A percentile compares a stretch with the other conserved stretches of the same genome.
These are phyloP conservation scores for Meyerozyma guilliermondii DNA, from an alignment of 1,139 yeast species.

Conservation along the genomic window DNA sequence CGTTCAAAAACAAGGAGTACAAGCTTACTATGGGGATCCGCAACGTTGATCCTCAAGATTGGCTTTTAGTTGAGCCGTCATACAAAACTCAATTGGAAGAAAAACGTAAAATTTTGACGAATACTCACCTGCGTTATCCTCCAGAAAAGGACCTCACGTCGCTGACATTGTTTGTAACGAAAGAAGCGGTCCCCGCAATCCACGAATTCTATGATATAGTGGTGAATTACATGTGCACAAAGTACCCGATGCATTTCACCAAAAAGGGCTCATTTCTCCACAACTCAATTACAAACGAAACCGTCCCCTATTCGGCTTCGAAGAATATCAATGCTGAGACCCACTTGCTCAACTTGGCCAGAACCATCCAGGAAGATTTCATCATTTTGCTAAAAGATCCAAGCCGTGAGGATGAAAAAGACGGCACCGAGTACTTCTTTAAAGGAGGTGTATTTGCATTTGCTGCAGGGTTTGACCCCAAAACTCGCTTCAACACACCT, in stretches of 20 bases:
- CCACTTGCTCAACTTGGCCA: slow-evolving; percentile 38
- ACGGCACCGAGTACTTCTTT: slow-evolving; percentile 53
- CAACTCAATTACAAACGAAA: slow-evolving; percentile 39
- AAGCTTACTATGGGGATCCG: slow-evolving; percentile 67
- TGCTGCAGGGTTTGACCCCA: slow-evolving; percentile 74
- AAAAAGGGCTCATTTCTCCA: slow-evolving; percentile 23
- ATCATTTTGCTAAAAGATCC: slow-evolving; percentile 52
- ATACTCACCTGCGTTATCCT: slow-evolving; percentile 34
- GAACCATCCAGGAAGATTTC: slow-evolving; percentile 65
- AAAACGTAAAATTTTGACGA: slow-evolving; percentile 36
- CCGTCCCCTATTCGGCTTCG: slow-evolving; percentile 26
- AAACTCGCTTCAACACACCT: slow-evolving; percentile 48
- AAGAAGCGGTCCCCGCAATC: slow-evolving; percentile 45
- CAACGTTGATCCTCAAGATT: slow-evolving; percentile 51
- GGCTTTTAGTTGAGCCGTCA: slow-evolving; percentile 64
- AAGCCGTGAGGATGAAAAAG: slow-evolving; percentile 27
- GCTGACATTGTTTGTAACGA: slow-evolving; percentile 31
- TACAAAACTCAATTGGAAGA: slow-evolving; percentile 43
- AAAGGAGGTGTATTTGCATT: slow-evolving; percentile 64
- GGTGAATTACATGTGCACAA: slow-evolving; percentile 41
- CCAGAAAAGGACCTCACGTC: slow-evolving; percentile 20
- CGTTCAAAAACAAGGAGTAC: slow-evolving; percentile 53
- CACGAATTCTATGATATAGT: slow-evolving; percentile 52
- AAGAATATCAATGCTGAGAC: slow-evolving; percentile 18
- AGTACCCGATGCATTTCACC: slow-evolving; percentile 58